Percentiles rank a stretch among this genome's conserved stretches.
Conservation (phyloP, 805 yeast species). For the Candida incommunis region DNA sequence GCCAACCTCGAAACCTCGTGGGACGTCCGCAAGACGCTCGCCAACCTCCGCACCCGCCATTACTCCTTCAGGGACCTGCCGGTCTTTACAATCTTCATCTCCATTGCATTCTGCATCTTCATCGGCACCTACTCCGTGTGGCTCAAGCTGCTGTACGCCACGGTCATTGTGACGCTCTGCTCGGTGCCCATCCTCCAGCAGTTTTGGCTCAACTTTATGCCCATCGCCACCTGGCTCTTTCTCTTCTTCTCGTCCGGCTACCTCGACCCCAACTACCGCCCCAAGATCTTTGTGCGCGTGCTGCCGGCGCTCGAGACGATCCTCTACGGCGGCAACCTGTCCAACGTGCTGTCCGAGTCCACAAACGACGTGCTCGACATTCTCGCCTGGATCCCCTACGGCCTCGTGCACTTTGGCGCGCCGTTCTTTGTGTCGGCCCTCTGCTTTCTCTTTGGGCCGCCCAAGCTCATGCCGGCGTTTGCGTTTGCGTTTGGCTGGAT, state of each 20-base stretch:
- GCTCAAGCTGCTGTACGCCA: constrained; percentile 22
- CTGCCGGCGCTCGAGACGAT: constrained; percentile 88
- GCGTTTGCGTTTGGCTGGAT: constrained; percentile 92
- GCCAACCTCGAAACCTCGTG: constrained; percentile 20
- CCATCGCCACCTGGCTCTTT: constrained; percentile 75
- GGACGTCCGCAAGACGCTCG: constrained; percentile 20
- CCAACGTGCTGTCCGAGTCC: constrained; percentile 66
- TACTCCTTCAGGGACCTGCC: constrained; percentile 30
- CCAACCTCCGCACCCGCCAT: constrained; percentile 18
- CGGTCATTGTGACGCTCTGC: constrained; percentile 30
- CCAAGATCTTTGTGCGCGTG: constrained; percentile 78
- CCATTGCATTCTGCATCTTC: constrained; percentile 32
- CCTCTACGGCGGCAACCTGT: constrained; percentile 79
- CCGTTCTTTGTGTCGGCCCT: constrained; percentile 77
- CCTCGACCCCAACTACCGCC: constrained; percentile 62
- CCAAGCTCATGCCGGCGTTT: constrained; percentile 66
- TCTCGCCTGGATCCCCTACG: constrained; percentile 94
- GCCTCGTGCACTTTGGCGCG: constrained; percentile 75
- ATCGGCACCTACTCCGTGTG: constrained; percentile 21
- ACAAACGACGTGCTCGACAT: constrained; percentile 56
- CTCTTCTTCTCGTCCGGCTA: constrained; percentile 65
- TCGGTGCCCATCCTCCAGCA: constrained; percentile 70
- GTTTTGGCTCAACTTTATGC: constrained; percentile 70
- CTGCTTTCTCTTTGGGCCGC: constrained; percentile 82
- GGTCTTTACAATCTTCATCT: constrained; percentile 37